A percentile compares a stretch with the other conserved stretches of the same genome.
phyloP scores from a whole-genome alignment of 139 green algal species.

The Coccomyxa sp. region DNA sequence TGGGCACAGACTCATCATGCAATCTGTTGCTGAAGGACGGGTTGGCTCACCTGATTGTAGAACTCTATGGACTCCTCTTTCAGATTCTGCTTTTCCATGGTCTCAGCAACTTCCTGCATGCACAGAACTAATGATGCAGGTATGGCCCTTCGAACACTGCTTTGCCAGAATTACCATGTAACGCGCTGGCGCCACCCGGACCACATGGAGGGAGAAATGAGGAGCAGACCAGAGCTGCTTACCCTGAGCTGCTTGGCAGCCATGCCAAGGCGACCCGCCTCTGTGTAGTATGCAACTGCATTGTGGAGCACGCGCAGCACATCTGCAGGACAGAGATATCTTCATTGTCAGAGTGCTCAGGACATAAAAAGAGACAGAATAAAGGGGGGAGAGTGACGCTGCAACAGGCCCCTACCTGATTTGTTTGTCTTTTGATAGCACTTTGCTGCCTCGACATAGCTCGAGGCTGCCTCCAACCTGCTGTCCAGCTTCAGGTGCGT shows the following conservation, averaged over 20 bases:
- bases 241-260: constrained; percentile 76
- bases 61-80: constrained; percentile 74
- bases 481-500: constrained; percentile 84
- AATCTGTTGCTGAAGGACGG: too few species aligned
- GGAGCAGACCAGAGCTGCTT: background rate
- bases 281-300: constrained; percentile 84
- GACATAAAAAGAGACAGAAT: too few species aligned
- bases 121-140: too few species aligned
- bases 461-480: constrained; percentile 80
- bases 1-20: too few species aligned
- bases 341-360: too few species aligned
- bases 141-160: too few species aligned
- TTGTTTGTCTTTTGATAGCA: constrained; percentile 72
- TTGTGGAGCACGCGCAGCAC: constrained; percentile 49
- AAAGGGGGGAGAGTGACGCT: too few species aligned
- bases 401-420: constrained; percentile 10
- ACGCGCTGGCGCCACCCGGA: too few species aligned
- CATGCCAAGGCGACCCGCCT: constrained; percentile 93
- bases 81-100: constrained; percentile 71
- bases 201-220: too few species aligned
- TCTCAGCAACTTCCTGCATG: constrained; percentile 75
- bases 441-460: constrained; percentile 85
- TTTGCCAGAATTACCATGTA: too few species aligned
- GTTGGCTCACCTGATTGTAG: constrained; percentile 44
- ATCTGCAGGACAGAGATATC: constrained; percentile 31